Conservation (phyloP, 164 flowering plant genomes). For the Platanus orientalis region DNA sequence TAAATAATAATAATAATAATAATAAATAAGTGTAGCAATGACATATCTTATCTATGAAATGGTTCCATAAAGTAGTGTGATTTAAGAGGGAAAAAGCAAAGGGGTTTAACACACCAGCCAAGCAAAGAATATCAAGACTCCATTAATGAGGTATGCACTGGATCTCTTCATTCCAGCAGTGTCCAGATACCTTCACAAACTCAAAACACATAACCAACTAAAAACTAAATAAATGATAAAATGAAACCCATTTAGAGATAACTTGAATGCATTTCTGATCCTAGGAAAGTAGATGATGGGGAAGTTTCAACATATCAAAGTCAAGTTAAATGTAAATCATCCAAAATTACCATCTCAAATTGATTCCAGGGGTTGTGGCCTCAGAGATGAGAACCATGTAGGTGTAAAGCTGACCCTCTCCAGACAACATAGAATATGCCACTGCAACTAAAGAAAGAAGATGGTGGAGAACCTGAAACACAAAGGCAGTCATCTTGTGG, state of each 20-base stretch:
- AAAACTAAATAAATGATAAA: too few species aligned
- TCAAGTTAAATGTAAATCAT: neutral
- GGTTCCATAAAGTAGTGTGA: neutral
- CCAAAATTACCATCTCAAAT: conserved; percentile 81
- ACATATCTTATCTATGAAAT: neutral
- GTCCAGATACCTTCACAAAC: conserved; percentile 76
- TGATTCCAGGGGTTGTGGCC: conserved; percentile 85
- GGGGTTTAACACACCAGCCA: conserved; percentile 75
- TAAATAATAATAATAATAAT: too few species aligned
- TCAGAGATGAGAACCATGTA: conserved; percentile 95
- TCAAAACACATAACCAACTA: conserved; percentile 5
- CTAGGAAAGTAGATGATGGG: too few species aligned
- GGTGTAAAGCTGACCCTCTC: conserved; percentile 92
- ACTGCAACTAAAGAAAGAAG: conserved; percentile 67
- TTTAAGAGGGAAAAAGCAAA: neutral
- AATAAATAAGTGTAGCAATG: neutral
- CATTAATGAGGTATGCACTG: conserved; percentile 73
- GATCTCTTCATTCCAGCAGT: conserved; percentile 89
- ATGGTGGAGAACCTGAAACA: conserved; percentile 85
- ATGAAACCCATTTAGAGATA: neutral
- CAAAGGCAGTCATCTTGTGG: conserved; percentile 2
- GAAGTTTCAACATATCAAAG: too few species aligned
- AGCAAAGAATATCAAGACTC: conserved; percentile 67
- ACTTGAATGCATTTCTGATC: neutral
- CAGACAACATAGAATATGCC: conserved; percentile 72